Evolutionary conservation across 2,329 filamentous ascomycete genomes (phyloP), one percentile per base, ranked within the genome.

Genomic region (Talaromyces rugulosus): DNA sequence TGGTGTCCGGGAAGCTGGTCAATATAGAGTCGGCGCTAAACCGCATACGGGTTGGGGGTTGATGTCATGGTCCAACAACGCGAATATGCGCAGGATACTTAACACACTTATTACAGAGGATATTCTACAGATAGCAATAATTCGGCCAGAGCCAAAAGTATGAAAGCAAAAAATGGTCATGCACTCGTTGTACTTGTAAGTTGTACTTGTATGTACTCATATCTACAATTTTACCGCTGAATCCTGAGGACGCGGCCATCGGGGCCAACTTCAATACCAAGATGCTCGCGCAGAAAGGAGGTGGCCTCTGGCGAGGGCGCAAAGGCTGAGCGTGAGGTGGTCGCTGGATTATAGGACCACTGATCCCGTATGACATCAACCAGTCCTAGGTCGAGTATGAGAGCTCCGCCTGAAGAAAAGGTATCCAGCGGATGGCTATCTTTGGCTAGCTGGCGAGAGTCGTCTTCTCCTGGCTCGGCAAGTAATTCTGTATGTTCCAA

Each of bases 321-420:
- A 58, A 70, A 72, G 5, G 67, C 59, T 8, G 71, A 63, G 53
- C 68, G 67, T n/a, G 66, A 31, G 16, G 64, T 64, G 23, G 64
- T 64, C 1, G 67, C 62, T 4, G 69, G 64, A 44, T 64, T 71
- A 59, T 75, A 71, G 31, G 64, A 62, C 77, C 76, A 79, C 62
- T 79, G 77, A 58, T 77, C 72, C 12, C 71, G 69, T 33, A 80
- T 69, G 5, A 73, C 71, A 50, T 68, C 64, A 12, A 74, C 60
- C 8, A 80, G 58, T 28, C 74, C 68, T 64, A 78, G 67, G 23
- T 78, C 71, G 68, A 77, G 67, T 62, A 79, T 71, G 6, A 77
- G 63, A 2, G 72, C 68, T 61, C 75, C 71, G 0, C 77, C 77
- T 3, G 75, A 72, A 5, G 69, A 59, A 59, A 76, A 78, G 14